Base-by-base conservation (phyloP, 192 early-diverging fungal species). In the Lobulomyces angularis region DNA sequence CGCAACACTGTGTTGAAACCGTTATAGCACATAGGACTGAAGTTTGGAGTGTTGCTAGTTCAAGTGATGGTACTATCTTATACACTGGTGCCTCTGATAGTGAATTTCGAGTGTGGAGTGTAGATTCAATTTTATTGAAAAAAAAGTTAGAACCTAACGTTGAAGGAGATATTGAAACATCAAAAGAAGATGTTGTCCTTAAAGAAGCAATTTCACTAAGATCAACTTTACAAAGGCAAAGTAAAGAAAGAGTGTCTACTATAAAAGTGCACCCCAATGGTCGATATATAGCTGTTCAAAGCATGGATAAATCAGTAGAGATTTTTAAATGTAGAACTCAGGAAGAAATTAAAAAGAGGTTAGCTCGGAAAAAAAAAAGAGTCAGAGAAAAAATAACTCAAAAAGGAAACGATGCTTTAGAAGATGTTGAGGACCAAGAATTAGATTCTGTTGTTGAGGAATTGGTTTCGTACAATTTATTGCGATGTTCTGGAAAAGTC, bases 1-100 rank as follows among this genome's bases (percentile, higher is more conserved):
- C 87, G 19, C 83, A 84, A 50, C 83, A 86, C 58, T 97, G 94
- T 46, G 81, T 90, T 37, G 88, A 97, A 59, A 97, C 91, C 29
- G 52, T 95, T 37, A 81, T 88, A 1, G 77, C 79, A 14, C 94
- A 97, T 47, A 83, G 91, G 44, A 85, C 79, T 44, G 91, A 97
- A 53, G 83, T 94, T 9, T 96, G 94, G 91, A 71, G 79, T 5
- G 62, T 88, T 55, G 91, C 77, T 23, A 56, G 79, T 14, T 74
- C 70, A 3, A n/a, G 30, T 8, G 80, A 83, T 36, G 66, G 69
- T 35, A 71, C 56, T 0, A 53, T 80, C 29, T 57, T 91, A 21
- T 72, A 90, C 9, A 89, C 90, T 2, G 93, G 88, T 45, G 78
- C 86, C 4, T 75, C 79, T 2, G 93, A 97, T 45, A 53, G 74